Conservation (phyloP, 768 basidiomycete species). For the Polyporus arcularius region DNA sequence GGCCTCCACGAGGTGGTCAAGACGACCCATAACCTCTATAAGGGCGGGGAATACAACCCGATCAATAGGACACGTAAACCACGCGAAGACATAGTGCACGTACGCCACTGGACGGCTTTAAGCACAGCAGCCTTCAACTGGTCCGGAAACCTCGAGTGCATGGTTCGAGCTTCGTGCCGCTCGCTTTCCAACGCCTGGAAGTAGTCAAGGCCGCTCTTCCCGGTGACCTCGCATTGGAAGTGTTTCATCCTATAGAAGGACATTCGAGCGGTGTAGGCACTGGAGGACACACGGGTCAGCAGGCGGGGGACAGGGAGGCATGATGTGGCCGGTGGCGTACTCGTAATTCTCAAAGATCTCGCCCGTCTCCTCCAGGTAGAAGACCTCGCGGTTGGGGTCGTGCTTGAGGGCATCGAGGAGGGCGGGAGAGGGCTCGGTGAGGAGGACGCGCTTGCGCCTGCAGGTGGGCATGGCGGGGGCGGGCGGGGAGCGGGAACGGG, state of each 20-base stretch:
- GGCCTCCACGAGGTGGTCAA: constrained; percentile 93
- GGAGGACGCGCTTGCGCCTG: constrained; percentile 86
- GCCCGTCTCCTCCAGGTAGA: constrained; percentile 90
- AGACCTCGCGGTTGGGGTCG: constrained; percentile 76
- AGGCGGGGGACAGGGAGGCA: constrained; percentile 23
- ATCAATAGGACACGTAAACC: constrained; percentile 15
- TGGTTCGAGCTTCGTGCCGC: constrained; percentile 80
- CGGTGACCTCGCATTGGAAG: constrained; percentile 97
- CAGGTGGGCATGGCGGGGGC: constrained; percentile 71
- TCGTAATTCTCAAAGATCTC: constrained; percentile 98
- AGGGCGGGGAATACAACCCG: constrained; percentile 13
- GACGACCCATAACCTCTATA: constrained; percentile 92
- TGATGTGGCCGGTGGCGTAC: constrained; percentile 52
- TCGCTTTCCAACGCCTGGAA: constrained; percentile 94
- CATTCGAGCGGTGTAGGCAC: constrained; percentile 87
- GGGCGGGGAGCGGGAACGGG: constrained; percentile 35
- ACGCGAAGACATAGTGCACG: constrained; percentile 39
- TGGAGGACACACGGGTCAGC: constrained; percentile 28
- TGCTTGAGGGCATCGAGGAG: constrained; percentile 66
- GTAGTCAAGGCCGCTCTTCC: constrained; percentile 91
- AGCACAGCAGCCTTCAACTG: constrained; percentile 91
- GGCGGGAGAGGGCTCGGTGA: constrained; percentile 75
- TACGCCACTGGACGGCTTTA: constrained; percentile 95
- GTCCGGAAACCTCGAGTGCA: constrained; percentile 91
- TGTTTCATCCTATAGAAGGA: constrained; percentile 93